Percentiles rank a stretch among this genome's conserved stretches.
phyloP scores from a whole-genome alignment of 1,139 yeast species.

The Candida sp. region DNA sequence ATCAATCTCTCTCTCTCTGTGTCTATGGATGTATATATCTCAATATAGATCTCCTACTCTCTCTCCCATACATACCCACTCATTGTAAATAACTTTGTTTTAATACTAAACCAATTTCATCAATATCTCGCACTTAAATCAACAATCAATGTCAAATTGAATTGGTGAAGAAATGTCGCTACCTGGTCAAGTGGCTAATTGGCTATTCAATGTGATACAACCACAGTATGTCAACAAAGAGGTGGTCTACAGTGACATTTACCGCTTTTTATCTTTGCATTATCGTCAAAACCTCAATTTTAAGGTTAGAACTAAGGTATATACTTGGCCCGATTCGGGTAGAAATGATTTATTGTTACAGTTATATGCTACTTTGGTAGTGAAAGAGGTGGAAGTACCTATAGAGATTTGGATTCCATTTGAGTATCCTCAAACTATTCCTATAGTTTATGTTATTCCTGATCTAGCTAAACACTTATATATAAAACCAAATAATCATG shows the following conservation, averaged over 20 bases:
- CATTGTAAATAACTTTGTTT: constrained; percentile 8
- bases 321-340: constrained; percentile 56
- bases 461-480: constrained; percentile 32
- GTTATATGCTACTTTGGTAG: constrained; percentile 55
- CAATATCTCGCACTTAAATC: not conserved
- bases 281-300: constrained; percentile 34
- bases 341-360: constrained; percentile 57
- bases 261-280: constrained; percentile 49
- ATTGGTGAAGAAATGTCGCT: constrained; percentile 10
- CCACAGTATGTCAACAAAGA: constrained; percentile 53
- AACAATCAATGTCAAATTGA: not conserved
- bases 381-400: constrained; percentile 43
- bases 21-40: not conserved
- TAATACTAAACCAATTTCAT: too few relatives aligned
- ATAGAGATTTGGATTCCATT: constrained; percentile 77
- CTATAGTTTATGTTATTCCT: constrained; percentile 59
- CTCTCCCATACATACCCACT: constrained; percentile 20
- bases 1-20: not conserved
- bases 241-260: constrained; percentile 58
- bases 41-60: not conserved
- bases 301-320: constrained; percentile 69
- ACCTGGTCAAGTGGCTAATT: constrained; percentile 34
- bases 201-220: constrained; percentile 43
- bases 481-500: constrained; percentile 59
- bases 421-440: constrained; percentile 63